These are phyloP conservation scores for Sextonia rubra DNA, from an alignment of 164 flowering plant species.

Conservation along the genomic window DNA sequence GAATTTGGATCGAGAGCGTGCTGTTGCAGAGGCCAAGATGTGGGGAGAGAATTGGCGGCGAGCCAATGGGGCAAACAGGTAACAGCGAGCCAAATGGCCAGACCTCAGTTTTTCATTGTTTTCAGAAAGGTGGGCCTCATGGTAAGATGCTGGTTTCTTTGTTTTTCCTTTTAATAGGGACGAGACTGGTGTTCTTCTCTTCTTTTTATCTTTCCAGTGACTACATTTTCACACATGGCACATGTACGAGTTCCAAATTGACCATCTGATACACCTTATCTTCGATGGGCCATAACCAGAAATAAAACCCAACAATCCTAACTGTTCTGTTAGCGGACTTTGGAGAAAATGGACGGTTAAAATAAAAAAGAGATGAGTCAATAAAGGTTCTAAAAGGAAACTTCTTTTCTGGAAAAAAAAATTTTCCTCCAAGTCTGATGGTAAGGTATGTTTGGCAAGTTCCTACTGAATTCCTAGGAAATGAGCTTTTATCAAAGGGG, in stretches of 20 bases:
- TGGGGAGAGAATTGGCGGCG: constrained; percentile 93
- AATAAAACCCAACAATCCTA: neutral
- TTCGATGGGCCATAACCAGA: neutral
- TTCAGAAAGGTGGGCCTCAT: constrained; percentile 12
- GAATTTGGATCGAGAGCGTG: constrained; percentile 70
- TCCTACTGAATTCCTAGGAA: neutral
- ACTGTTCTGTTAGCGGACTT: neutral
- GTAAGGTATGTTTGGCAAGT: neutral
- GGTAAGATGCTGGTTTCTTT: neutral
- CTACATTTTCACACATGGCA: neutral
- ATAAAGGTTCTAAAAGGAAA: too few species aligned
- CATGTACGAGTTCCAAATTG: neutral
- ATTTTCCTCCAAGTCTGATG: too few species aligned
- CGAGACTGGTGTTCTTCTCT: neutral
- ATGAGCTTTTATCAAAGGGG: neutral
- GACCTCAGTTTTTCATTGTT: neutral
- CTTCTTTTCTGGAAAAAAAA: too few species aligned
- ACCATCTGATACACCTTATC: neutral
- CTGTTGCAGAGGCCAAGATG: constrained; percentile 97
- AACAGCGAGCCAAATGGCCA: constrained; percentile 1
- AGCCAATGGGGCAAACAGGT: constrained; percentile 40
- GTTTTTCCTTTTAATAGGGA: neutral
- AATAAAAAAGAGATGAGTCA: too few species aligned
- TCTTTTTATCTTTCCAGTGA: neutral
- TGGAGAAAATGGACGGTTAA: neutral